phyloP scores from a whole-genome alignment of 805 yeast genomes.

The Alloascoidea africana region DNA sequence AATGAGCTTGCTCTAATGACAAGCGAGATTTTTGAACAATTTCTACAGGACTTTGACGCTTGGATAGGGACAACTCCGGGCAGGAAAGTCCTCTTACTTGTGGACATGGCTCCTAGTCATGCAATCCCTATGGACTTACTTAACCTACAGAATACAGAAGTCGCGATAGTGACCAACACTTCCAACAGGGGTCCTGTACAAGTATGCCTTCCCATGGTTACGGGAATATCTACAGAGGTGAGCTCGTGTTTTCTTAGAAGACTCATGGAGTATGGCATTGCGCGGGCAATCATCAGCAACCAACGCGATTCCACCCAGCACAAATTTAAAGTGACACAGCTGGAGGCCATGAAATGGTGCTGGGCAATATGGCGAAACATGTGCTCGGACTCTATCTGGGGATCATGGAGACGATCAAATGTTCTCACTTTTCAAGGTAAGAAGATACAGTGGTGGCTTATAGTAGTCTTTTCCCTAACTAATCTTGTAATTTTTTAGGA shows the following conservation, averaged over 20 bases:
- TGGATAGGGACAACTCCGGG: background rate
- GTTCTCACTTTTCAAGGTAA: background rate
- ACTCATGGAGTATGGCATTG: background rate
- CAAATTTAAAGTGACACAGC: background rate
- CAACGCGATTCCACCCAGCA: background rate
- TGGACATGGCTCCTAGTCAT: background rate
- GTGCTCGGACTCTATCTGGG: background rate
- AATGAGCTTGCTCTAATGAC: background rate
- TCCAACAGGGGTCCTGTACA: background rate
- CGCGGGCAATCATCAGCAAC: background rate
- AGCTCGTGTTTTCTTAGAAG: background rate
- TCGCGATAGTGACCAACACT: background rate
- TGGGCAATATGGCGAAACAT: background rate
- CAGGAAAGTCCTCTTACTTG: background rate
- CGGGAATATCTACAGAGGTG: background rate
- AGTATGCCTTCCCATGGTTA: background rate
- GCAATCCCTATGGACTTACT: background rate
- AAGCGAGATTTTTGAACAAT: background rate
- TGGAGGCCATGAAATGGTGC: conserved; percentile 1
- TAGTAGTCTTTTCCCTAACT: no score
- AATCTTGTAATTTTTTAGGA: no score
- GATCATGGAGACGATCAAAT: background rate
- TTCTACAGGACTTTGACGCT: background rate
- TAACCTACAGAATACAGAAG: background rate
- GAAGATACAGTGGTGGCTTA: background rate